phyloP scores from a whole-genome alignment of 2,329 filamentous ascomycete species.

The Fusarium temperatum region DNA sequence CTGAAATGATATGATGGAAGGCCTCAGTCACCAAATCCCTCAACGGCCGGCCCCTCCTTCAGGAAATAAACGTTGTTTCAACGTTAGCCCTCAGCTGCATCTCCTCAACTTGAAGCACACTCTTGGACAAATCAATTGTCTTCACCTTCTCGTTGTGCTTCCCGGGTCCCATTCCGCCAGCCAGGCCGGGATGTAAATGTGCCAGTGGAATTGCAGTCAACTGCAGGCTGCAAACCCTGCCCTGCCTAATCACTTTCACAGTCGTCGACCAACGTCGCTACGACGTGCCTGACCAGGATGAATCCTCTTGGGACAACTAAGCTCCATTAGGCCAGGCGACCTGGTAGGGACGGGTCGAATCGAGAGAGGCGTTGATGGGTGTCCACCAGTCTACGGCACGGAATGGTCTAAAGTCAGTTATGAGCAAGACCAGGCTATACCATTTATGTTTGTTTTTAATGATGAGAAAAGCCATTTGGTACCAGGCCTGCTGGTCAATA shows the following conservation, averaged over 20 bases:
- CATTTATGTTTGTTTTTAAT: conserved; percentile 3
- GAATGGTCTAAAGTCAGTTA: conserved; percentile 18
- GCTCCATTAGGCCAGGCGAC: conserved; percentile 25
- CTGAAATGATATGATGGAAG: not conserved
- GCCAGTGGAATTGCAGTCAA: conserved; percentile 16
- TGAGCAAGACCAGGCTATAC: conserved; percentile 12
- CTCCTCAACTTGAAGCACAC: conserved; percentile 24
- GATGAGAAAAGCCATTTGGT: not conserved
- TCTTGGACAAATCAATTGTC: conserved; percentile 28
- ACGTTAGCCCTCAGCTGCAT: conserved; percentile 19
- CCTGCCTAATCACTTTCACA: conserved; percentile 29
- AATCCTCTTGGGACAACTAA: conserved; percentile 10
- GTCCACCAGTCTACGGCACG: not conserved
- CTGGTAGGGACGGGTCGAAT: conserved; percentile 31
- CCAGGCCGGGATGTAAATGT: conserved; percentile 11
- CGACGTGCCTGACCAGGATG: conserved; percentile 1
- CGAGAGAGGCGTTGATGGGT: conserved; percentile 27
- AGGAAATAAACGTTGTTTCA: conserved; percentile 27
- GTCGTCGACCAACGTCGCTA: not conserved
- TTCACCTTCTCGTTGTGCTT: conserved; percentile 17
- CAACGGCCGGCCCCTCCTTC: not conserved
- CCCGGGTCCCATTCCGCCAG: conserved; percentile 11
- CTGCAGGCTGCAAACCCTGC: conserved; percentile 16
- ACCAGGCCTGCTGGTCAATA: conserved; percentile 8
- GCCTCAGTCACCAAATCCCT: conserved; percentile 18